Conservation (phyloP, 805 yeast genomes). For the Nakazawaea pomicola region DNA sequence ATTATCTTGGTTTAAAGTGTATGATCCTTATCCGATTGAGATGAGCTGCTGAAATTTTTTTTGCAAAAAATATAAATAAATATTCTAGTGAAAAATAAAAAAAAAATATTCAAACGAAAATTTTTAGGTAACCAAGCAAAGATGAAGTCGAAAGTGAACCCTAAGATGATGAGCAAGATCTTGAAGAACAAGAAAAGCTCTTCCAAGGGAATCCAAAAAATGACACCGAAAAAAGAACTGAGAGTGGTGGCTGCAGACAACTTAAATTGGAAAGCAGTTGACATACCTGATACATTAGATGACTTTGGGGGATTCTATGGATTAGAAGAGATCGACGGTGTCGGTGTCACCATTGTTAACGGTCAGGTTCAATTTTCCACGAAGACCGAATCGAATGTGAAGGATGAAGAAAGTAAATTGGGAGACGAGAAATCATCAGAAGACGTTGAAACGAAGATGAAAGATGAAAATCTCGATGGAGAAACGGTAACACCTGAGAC, state of each 20-base stretch:
- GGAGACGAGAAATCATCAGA: too few species aligned
- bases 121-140: neutral
- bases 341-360: constrained; percentile 67
- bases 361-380: constrained; percentile 63
- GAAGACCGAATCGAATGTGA: constrained; percentile 22
- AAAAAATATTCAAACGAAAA: constrained; percentile 1
- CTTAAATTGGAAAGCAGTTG: constrained; percentile 76
- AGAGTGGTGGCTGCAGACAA: constrained; percentile 44
- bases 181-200: constrained; percentile 7
- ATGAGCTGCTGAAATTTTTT: constrained; percentile 6
- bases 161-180: constrained; percentile 9
- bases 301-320: constrained; percentile 92
- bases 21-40: neutral
- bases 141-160: constrained; percentile 8
- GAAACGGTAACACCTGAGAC: constrained; percentile 11
- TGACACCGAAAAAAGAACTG: constrained; percentile 2
- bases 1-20: constrained; percentile 4
- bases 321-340: constrained; percentile 91
- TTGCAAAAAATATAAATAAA: neutral
- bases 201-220: neutral
- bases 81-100: neutral
- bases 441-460: constrained; percentile 15
- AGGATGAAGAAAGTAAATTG: too few species aligned
- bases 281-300: constrained; percentile 75
- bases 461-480: constrained; percentile 15